phyloP scores from a whole-genome alignment of 768 basidiomycete species.

The Mycena rosella region DNA sequence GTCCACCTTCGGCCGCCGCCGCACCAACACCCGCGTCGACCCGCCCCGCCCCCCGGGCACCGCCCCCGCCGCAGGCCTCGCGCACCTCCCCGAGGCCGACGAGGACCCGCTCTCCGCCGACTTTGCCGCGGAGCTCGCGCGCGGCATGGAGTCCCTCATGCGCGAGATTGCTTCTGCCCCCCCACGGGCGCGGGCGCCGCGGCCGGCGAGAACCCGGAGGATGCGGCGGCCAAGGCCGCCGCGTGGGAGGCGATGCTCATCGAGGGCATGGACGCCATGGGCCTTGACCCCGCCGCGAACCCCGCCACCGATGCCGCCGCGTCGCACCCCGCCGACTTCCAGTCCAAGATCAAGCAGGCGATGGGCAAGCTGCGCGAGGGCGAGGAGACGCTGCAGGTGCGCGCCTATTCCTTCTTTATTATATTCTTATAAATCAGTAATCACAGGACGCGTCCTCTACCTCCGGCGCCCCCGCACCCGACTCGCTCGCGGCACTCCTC shows the following conservation, averaged over 20 bases:
- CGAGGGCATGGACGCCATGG: conserved; percentile 67
- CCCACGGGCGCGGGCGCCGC: conserved; percentile 51
- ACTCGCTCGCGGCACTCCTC: conserved; percentile 66
- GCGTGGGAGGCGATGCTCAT: conserved; percentile 82
- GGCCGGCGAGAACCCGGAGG: conserved; percentile 47
- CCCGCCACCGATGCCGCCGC: conserved; percentile 32
- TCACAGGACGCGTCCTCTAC: conserved; percentile 9
- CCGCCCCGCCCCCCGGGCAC: conserved; percentile 53
- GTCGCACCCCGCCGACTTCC: conserved; percentile 61
- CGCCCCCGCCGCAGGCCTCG: conserved; percentile 32
- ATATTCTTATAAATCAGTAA: neutral
- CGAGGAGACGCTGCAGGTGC: conserved; percentile 62
- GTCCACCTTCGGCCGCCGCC: conserved; percentile 50
- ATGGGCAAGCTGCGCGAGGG: conserved; percentile 81
- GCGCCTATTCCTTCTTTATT: neutral
- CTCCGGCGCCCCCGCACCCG: conserved; percentile 43
- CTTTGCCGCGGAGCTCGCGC: conserved; percentile 61
- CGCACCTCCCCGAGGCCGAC: conserved; percentile 50
- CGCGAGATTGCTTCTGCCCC: conserved; percentile 60
- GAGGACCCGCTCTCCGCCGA: conserved; percentile 55
- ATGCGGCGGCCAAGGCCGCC: conserved; percentile 63
- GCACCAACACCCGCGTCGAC: conserved; percentile 64
- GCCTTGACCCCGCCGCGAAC: conserved; percentile 3
- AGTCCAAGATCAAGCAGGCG: conserved; percentile 76
- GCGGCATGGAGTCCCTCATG: conserved; percentile 66